phyloP scores from a whole-genome alignment of 1,139 yeast genomes.

The Geotrichum phurueaensis region DNA sequence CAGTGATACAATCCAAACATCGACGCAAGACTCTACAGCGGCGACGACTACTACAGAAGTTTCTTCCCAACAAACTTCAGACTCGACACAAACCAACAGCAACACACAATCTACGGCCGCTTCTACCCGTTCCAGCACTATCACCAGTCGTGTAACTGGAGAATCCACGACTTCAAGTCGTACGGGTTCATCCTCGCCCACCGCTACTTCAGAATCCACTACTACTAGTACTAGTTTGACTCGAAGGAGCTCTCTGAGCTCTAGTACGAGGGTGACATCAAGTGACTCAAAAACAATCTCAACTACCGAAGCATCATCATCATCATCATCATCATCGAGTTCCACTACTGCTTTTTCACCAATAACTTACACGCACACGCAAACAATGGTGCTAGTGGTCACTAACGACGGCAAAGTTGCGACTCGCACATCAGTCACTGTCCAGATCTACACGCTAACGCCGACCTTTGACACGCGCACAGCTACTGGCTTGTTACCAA shows the following conservation, averaged over 20 bases:
- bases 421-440: conserved; percentile 14
- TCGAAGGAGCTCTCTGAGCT: too few species aligned
- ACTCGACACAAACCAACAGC: not conserved
- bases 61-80: conserved; percentile 5
- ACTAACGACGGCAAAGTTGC: conserved; percentile 13
- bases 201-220: too few species aligned
- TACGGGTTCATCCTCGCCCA: too few species aligned
- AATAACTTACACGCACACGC: conserved; percentile 15
- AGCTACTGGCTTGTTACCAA: conserved; percentile 8
- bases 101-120: not conserved
- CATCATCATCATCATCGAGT: not conserved
- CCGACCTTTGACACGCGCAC: conserved; percentile 19
- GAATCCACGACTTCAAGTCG: too few species aligned
- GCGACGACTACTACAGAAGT: not conserved
- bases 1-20: not conserved
- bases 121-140: too few species aligned
- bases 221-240: too few species aligned
- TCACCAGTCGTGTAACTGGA: too few species aligned
- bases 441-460: conserved; percentile 13
- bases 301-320: not conserved
- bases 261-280: too few species aligned
- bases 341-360: not conserved
- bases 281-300: not conserved
- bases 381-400: conserved; percentile 12
- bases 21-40: not conserved